phyloP scores from a whole-genome alignment of 179 eudicot genomes.

The Spergularia azorica region DNA sequence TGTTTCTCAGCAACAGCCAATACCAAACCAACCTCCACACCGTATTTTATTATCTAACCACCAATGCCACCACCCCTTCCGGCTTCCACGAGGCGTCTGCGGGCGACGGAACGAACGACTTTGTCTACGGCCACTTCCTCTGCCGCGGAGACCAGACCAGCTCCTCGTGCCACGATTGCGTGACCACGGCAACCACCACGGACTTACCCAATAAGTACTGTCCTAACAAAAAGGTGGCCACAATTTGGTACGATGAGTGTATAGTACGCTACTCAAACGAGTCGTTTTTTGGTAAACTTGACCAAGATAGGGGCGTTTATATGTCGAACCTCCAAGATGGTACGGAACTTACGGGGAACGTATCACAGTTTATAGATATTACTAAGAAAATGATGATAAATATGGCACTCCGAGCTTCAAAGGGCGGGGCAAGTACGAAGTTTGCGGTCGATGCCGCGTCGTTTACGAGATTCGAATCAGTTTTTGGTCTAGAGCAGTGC shows the following conservation, averaged over 20 bases:
- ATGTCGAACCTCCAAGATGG: fast-evolving
- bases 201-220: slow-evolving; percentile 1
- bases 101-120: neutral
- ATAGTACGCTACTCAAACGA: slow-evolving; percentile 30
- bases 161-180: slow-evolving; percentile 24
- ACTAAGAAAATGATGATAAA: slow-evolving; percentile 1
- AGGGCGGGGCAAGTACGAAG: neutral
- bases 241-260: slow-evolving; percentile 31
- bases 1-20: slow-evolving; percentile 3
- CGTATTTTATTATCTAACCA: neutral
- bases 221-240: slow-evolving; percentile 9
- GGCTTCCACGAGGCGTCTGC: slow-evolving; percentile 10
- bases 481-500: slow-evolving; percentile 35
- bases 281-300: slow-evolving; percentile 8
- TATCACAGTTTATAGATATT: neutral
- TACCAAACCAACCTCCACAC: slow-evolving; percentile 22
- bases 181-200: neutral
- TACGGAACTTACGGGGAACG: neutral
- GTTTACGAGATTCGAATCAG: neutral
- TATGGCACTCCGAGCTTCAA: neutral
- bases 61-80: slow-evolving; percentile 13
- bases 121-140: slow-evolving; percentile 35
- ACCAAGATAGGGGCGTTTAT: neutral
- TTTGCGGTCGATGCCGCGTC: neutral
- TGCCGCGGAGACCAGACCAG: slow-evolving; percentile 31